Evolutionary conservation across 768 basidiomycete genomes (phyloP).

Genomic region (Boletus pseudopeckii): DNA sequence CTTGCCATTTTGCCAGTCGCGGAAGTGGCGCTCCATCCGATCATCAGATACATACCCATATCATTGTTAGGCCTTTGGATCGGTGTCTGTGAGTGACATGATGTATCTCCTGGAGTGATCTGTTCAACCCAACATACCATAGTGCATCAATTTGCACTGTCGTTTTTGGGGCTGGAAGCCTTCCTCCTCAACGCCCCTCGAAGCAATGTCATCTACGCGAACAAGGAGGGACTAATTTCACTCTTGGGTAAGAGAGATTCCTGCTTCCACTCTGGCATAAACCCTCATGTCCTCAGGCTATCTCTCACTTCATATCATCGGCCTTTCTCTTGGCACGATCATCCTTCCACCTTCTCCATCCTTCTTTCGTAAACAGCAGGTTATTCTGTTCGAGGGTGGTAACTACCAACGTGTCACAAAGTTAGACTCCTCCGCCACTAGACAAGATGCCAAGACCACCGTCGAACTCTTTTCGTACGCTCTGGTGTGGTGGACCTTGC

Average conservation of each 20-base stretch:
- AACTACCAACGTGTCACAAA: conserved; percentile 1
- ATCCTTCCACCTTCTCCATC: conserved; percentile 76
- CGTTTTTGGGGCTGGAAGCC: conserved; percentile 48
- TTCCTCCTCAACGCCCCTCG: conserved; percentile 70
- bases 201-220: conserved; percentile 60
- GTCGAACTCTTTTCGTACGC: conserved; percentile 76
- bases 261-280: background rate
- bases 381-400: conserved; percentile 15
- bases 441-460: conserved; percentile 70
- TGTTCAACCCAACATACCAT: background rate
- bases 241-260: conserved; percentile 50
- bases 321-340: conserved; percentile 76
- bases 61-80: conserved; percentile 61
- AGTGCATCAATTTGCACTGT: conserved; percentile 75
- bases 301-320: conserved; percentile 84
- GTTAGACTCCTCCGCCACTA: conserved; percentile 31
- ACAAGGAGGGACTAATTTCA: conserved; percentile 91
- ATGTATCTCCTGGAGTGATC: background rate
- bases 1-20: conserved; percentile 76
- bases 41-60: conserved; percentile 55
- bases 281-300: conserved; percentile 55
- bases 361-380: conserved; percentile 56
- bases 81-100: conserved; percentile 48
- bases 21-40: conserved; percentile 64
- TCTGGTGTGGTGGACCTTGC: conserved; percentile 70